Conservation (phyloP, 179 eudicot genomes). For the Heliamphora pulchella region DNA sequence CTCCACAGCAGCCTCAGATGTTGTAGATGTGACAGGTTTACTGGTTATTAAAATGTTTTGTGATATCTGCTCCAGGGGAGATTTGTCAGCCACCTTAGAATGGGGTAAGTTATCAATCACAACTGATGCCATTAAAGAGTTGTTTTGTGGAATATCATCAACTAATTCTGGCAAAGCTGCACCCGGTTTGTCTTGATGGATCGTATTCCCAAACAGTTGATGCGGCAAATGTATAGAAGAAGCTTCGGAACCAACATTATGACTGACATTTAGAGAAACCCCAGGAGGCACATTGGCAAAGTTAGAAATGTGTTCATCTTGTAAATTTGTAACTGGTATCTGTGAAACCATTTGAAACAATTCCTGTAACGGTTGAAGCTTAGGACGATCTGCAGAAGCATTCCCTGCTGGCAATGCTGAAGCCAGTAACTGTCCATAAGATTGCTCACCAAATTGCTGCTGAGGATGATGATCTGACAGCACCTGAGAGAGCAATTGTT, state of each 20-base stretch:
- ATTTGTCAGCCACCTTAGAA: slow-evolving; percentile 25
- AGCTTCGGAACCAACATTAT: slow-evolving; percentile 31
- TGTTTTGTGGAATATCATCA: slow-evolving; percentile 24
- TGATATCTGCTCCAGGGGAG: slow-evolving; percentile 26
- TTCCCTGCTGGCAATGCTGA: slow-evolving; percentile 41
- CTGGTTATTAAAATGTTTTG: slow-evolving; percentile 15
- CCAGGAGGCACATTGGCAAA: slow-evolving; percentile 30
- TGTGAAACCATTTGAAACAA: slow-evolving; percentile 48
- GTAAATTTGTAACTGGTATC: slow-evolving; percentile 33
- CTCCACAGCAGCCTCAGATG: slow-evolving; percentile 18
- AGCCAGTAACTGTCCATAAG: slow-evolving; percentile 46
- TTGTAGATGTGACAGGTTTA: slow-evolving; percentile 21
- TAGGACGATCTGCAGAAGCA: slow-evolving; percentile 32
- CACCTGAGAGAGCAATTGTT: slow-evolving; percentile 71
- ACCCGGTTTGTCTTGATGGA: slow-evolving; percentile 29
- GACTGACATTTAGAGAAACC: slow-evolving; percentile 34
- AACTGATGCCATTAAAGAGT: slow-evolving; percentile 22
- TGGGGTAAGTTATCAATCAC: slow-evolving; percentile 20
- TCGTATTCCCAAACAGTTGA: slow-evolving; percentile 39
- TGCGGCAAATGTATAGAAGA: slow-evolving; percentile 59
- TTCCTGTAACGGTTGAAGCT: slow-evolving; percentile 39
- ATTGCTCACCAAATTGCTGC: slow-evolving; percentile 47
- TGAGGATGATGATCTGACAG: slow-evolving; percentile 54
- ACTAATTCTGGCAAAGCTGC: slow-evolving; percentile 29
- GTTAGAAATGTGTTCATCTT: slow-evolving; percentile 29